Evolutionary conservation across 192 early-diverging fungal species (phyloP), one percentile per base, ranked within the genome.

Genomic region (Backusella morwellensis): DNA sequence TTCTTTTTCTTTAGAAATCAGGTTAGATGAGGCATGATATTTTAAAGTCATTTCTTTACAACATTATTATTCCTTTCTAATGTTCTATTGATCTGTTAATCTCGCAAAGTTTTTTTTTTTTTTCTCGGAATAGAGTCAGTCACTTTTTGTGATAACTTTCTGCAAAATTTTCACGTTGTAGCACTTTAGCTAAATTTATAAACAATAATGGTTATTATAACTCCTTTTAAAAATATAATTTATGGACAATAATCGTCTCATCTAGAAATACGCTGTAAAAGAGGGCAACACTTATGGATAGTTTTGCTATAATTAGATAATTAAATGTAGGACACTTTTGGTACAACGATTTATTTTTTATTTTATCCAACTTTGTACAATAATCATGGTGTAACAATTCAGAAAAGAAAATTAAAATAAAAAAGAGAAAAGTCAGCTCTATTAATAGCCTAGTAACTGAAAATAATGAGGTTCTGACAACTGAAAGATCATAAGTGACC

Each of bases 271-370:
- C 21, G 12, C 21, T 63, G 26, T 63, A 29, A 29, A 63, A 63
- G 8, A 63, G 11, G 3, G 56, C 26, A 63, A 63, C 56, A 29
- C 3, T 63, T 63, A 29, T 63, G 56, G 56, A 63, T 63, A 63
- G 56, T 63, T 63, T 63, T 63, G 23, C 56, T 63, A 63, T 63
- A 63, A 63, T 63, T 63, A 63, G 56, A 23, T 63, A 26, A 63
- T 63, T 63, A 63, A 63, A 63, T 63, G 56, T 63, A 63, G 9
- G 56, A 63, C 56, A 26, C 9, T 29, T 26, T 63, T 63, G 3
- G 56, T 63, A 29, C 56, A 63, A 63, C 56, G 8, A 14, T 29
- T 26, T 26, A 26, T 12, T 63, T 63, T 63, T 29, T 63, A 63
- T 63, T 63, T 63, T 63, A 26, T 63, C 56, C 21, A 26, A 26